phyloP scores from a whole-genome alignment of 2,329 filamentous ascomycete species.

The Leptographium galeiforme region DNA sequence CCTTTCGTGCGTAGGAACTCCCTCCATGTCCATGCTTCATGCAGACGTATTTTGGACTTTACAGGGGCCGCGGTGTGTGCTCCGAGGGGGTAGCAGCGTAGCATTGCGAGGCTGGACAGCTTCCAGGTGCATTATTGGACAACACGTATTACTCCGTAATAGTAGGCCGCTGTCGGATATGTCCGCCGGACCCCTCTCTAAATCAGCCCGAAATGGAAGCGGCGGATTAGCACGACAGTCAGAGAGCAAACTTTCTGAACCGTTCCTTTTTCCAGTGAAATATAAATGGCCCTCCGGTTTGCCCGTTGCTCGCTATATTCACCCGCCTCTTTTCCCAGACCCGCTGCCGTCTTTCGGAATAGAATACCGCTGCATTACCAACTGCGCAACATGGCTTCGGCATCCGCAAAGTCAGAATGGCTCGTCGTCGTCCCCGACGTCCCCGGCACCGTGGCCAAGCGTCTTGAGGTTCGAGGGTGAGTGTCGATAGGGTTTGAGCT shows the following conservation, averaged over 20 bases:
- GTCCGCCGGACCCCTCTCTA: neutral
- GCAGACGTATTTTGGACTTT: no score
- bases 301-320: neutral
- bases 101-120: no score
- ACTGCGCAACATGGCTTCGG: slow-evolving; percentile 17
- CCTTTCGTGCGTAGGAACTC: no score
- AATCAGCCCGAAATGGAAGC: neutral
- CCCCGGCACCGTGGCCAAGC: slow-evolving; percentile 43
- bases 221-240: no score
- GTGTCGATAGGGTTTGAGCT: slow-evolving; percentile 13
- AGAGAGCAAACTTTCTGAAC: neutral
- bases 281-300: slow-evolving; percentile 1
- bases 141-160: no score
- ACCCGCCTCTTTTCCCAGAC: neutral
- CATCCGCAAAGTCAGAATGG: slow-evolving; percentile 40
- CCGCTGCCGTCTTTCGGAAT: neutral
- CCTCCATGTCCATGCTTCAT: no score
- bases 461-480: slow-evolving; percentile 46
- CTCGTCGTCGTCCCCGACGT: slow-evolving; percentile 57
- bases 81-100: no score
- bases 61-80: no score
- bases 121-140: no score
- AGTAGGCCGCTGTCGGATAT: neutral
- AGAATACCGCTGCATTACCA: neutral
- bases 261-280: neutral